These are phyloP conservation scores for Silybum marianum DNA, from an alignment of 129 eudicot species.

Conservation along the genomic window DNA sequence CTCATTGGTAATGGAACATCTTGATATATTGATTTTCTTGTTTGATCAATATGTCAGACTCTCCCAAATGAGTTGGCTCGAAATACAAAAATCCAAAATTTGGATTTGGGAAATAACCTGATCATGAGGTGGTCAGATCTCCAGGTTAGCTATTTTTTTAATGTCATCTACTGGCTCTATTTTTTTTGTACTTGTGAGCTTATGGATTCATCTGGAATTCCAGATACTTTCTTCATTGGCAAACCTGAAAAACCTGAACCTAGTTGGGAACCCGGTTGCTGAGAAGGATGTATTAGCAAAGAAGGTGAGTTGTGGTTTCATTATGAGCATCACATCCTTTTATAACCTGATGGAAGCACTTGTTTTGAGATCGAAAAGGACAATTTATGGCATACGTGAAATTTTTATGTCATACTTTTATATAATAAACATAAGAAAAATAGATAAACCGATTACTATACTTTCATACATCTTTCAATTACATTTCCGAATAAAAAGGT, in stretches of 20 bases:
- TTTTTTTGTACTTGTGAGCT: conserved; percentile 3
- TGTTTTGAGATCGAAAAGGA: background rate
- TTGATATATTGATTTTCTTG: conserved; percentile 1
- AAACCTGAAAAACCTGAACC: conserved; percentile 72
- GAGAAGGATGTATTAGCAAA: conserved; percentile 61
- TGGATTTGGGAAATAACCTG: conserved; percentile 84
- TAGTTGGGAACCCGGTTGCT: conserved; percentile 84
- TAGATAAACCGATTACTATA: background rate
- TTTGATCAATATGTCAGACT: conserved; percentile 32
- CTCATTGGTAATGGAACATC: conserved; percentile 10
- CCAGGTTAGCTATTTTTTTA: conserved; percentile 49
- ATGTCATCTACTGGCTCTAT: background rate
- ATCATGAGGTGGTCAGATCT: conserved; percentile 71
- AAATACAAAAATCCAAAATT: conserved; percentile 63
- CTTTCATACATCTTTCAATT: conserved; percentile 1
- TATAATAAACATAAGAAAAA: background rate
- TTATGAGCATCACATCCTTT: conserved; percentile 1
- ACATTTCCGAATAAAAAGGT: background rate
- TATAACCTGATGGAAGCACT: background rate
- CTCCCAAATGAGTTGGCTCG: conserved; percentile 67
- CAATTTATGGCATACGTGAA: background rate
- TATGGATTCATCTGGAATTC: conserved; percentile 17
- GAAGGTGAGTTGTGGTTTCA: conserved; percentile 52
- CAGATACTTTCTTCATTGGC: conserved; percentile 75
- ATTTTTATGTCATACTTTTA: background rate